phyloP scores from a whole-genome alignment of 2,329 filamentous ascomycete species.

The Hypoxylon sp. region DNA sequence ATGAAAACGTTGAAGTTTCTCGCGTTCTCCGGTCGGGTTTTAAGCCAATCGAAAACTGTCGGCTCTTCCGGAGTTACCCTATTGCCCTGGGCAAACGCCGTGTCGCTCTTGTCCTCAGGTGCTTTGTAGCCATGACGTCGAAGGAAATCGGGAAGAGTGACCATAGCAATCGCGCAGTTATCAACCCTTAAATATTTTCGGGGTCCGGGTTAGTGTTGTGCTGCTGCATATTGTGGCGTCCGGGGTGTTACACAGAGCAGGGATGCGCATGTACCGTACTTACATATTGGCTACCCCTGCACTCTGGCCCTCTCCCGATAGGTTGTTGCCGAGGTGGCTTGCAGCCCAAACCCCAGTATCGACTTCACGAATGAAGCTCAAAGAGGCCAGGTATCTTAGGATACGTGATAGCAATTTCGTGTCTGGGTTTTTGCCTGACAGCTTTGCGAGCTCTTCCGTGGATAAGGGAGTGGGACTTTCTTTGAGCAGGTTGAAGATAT shows the following conservation, averaged over 20 bases:
- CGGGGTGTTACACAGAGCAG: not conserved
- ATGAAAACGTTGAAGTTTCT: conserved; percentile 38
- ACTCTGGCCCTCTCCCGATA: conserved; percentile 34
- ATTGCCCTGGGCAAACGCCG: conserved; percentile 39
- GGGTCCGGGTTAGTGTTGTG: not conserved
- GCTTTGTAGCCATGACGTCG: conserved; percentile 32
- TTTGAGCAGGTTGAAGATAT: conserved; percentile 38
- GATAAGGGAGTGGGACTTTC: conserved; percentile 28
- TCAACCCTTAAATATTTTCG: conserved; percentile 20
- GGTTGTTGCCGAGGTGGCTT: conserved; percentile 39
- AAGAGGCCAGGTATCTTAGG: conserved; percentile 37
- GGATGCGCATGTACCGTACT: conserved; percentile 10
- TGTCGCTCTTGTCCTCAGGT: conserved; percentile 24
- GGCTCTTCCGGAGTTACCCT: conserved; percentile 27
- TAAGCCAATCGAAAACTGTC: conserved; percentile 42
- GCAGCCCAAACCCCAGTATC: conserved; percentile 35
- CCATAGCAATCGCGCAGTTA: conserved; percentile 25
- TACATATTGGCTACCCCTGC: conserved; percentile 39
- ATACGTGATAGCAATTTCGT: conserved; percentile 33
- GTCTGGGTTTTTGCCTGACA: conserved; percentile 33
- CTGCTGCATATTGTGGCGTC: conserved; percentile 12
- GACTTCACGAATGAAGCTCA: conserved; percentile 36
- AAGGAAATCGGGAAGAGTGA: conserved; percentile 36
- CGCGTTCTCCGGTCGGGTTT: conserved; percentile 37
- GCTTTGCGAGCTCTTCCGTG: conserved; percentile 35